phyloP scores from a whole-genome alignment of 495 filamentous ascomycete species.

The Lasiosphaeria hispida region DNA sequence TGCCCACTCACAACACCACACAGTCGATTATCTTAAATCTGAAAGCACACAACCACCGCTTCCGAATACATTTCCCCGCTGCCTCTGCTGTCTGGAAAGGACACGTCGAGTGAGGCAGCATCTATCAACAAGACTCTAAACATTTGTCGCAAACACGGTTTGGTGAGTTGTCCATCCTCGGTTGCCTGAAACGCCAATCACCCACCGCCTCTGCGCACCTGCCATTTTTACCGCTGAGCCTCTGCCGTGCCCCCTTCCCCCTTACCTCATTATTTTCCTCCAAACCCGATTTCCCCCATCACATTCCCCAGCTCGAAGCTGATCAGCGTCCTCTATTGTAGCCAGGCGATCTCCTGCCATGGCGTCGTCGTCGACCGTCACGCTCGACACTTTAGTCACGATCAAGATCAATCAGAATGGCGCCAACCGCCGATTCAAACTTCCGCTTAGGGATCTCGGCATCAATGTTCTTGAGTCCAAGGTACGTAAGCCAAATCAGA shows the following conservation, averaged over 20 bases:
- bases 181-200: conserved; percentile 5
- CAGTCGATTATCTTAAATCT: neutral
- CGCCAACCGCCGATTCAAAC: conserved; percentile 76
- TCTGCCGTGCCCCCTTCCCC: conserved; percentile 1
- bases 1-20: neutral
- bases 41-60: neutral
- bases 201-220: neutral
- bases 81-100: conserved; percentile 7
- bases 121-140: neutral
- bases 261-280: neutral
- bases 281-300: neutral
- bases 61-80: neutral
- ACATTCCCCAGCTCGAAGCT: neutral
- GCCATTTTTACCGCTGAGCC: neutral
- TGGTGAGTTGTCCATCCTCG: neutral
- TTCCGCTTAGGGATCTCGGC: conserved; percentile 82
- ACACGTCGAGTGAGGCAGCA: conserved; percentile 4
- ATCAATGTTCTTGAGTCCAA: conserved; percentile 73
- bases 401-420: conserved; percentile 80
- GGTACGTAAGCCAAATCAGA: conserved; percentile 56
- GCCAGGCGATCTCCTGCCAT: conserved; percentile 30
- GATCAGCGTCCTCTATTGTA: neutral
- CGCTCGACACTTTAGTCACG: conserved; percentile 74
- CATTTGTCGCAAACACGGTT: neutral
- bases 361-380: conserved; percentile 52